Evolutionary conservation across 2,329 filamentous ascomycete species (phyloP).

Genomic region (Sporothrix pseudoabietina): DNA sequence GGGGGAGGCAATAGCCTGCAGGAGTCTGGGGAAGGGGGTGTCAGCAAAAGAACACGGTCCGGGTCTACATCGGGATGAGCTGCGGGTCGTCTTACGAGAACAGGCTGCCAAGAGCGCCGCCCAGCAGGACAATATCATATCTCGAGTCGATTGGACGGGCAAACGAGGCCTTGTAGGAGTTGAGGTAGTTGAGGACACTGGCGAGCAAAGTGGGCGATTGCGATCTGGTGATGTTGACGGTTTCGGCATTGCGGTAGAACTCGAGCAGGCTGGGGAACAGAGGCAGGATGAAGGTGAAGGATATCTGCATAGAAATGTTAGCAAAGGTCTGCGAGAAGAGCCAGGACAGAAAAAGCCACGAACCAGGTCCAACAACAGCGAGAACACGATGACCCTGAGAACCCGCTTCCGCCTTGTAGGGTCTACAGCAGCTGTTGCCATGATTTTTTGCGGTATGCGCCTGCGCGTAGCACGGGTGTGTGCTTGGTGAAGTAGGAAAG

Average conservation of each 20-base stretch:
- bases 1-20: slow-evolving; percentile 90
- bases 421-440: slow-evolving; percentile 50
- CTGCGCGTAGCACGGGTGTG: slow-evolving; percentile 2
- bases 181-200: slow-evolving; percentile 77
- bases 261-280: slow-evolving; percentile 93
- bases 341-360: neutral
- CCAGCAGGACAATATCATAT: slow-evolving; percentile 95
- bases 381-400: slow-evolving; percentile 83
- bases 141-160: slow-evolving; percentile 89
- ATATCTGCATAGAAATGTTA: slow-evolving; percentile 63
- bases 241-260: slow-evolving; percentile 89
- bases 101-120: slow-evolving; percentile 87
- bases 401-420: slow-evolving; percentile 72
- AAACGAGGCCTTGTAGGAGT: slow-evolving; percentile 93
- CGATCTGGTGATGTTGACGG: slow-evolving; percentile 44
- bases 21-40: slow-evolving; percentile 56
- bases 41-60: neutral
- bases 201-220: slow-evolving; percentile 69
- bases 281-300: slow-evolving; percentile 97
- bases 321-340: slow-evolving; percentile 4
- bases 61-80: neutral
- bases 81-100: slow-evolving; percentile 62
- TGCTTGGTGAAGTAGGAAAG: neutral
- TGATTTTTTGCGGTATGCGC: slow-evolving; percentile 38
- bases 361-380: slow-evolving; percentile 88